Evolutionary conservation across 2,329 filamentous ascomycete genomes (phyloP), one percentile per base, ranked within the genome.

Genomic region (Diaporthe destruens): DNA sequence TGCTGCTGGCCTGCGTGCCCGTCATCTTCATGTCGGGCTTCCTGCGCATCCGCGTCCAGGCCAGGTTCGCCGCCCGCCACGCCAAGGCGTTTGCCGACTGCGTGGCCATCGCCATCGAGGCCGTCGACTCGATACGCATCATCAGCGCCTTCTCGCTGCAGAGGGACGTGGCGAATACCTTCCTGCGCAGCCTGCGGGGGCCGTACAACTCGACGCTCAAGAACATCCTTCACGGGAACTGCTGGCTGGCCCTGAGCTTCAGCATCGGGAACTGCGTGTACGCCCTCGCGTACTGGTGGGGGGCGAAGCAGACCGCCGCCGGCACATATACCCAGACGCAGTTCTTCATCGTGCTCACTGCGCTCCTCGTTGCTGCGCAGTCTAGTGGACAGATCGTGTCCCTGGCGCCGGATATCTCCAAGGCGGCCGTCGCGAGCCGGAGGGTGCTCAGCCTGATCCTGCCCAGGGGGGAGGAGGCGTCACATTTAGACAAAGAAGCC

Each of bases 261-360:
- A 72, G 61, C 39, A 59, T 59, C 32, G 70, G 29, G 8, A 82
- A 69, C 79, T 81, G 51, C 16, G 44, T 72, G 5, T 93, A 94
- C 77, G 91, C 92, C 0, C 87, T 95, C 69, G 91, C 92, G 0
- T 95, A 94, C 81, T 95, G 92, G 92, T 95, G 93, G 92, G 93
- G 93, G 4, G 87, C 92, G 0, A 91, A 89, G 76, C 89, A 90
- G 75, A 93, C 95, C 73, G 87, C 91, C 67, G 85, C 87, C 54
- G 92, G 92, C 6, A 83, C 89, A 71, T 92, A 92, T 76, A 85
- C 83, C 3, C 88, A 88, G 55, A 89, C 90, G 42, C 87, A 92
- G n/a, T 95, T 94, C 82, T 91, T 95, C 80, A 92, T 93, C 76
- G 91, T 95, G 9, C 85, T 94, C 5, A 86, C 93, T 7, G 87